Percentiles rank a stretch among this genome's conserved stretches.
Conservation (phyloP, 129 eudicot genomes). For the Arctium minus region DNA sequence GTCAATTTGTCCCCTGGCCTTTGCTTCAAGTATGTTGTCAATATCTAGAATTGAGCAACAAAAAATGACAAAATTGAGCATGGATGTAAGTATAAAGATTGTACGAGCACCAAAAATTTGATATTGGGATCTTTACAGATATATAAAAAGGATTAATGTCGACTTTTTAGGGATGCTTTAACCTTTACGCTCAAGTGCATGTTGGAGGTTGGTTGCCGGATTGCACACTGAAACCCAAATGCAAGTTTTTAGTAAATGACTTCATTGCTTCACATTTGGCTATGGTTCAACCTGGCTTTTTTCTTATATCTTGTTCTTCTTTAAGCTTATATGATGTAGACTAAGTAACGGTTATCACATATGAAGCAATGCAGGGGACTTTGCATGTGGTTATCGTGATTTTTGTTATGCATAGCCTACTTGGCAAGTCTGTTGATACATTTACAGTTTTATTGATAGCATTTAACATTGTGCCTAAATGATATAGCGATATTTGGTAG, state of each 20-base stretch:
- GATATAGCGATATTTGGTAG: not conserved
- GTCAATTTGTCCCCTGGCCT: not conserved
- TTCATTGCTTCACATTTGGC: not conserved
- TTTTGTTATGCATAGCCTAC: not conserved
- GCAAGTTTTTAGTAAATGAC: not conserved
- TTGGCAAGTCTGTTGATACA: not conserved
- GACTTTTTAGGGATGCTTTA: not conserved
- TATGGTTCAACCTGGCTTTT: not conserved
- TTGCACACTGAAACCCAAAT: not conserved
- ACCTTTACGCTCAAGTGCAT: not conserved
- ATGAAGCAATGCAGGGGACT: not conserved
- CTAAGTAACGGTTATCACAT: not conserved
- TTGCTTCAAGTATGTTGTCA: not conserved
- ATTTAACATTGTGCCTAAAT: not conserved
- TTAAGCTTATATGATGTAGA: not conserved
- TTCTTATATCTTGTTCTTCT: not conserved
- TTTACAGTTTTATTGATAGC: not conserved
- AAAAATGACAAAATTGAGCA: not conserved
- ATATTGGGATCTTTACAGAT: not conserved
- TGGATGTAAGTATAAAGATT: constrained; percentile 1
- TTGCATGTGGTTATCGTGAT: not conserved
- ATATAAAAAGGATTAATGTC: not conserved
- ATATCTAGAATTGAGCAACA: constrained; percentile 1
- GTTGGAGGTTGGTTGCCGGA: not conserved
- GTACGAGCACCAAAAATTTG: not conserved